A percentile compares a stretch with the other conserved stretches of the same genome.
Conservation (phyloP, 192 early-diverging fungal genomes). For the Fimicolochytrium jonesii region DNA sequence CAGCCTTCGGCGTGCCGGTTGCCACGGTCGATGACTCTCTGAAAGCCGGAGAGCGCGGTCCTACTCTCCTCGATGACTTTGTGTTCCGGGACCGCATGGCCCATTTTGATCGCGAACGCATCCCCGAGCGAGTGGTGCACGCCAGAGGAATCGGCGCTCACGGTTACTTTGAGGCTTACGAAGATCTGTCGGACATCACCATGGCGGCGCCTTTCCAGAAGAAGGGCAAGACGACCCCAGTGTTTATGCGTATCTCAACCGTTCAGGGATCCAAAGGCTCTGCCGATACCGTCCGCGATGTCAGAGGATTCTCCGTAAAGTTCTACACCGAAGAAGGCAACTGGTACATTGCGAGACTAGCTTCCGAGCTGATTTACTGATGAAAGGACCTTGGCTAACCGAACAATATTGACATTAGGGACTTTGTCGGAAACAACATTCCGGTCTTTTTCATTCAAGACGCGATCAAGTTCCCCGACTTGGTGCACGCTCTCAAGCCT, state of each 20-base stretch:
- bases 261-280: conserved; percentile 66
- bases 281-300: conserved; percentile 74
- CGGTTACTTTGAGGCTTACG: conserved; percentile 71
- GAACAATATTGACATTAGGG: too few relatives aligned
- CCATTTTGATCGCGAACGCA: conserved; percentile 63
- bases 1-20: conserved; percentile 3
- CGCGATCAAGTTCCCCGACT: conserved; percentile 54
- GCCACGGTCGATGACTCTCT: conserved; percentile 14
- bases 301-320: conserved; percentile 78
- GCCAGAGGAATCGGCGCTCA: conserved; percentile 82
- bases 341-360: too few relatives aligned
- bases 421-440: conserved; percentile 85
- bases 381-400: too few relatives aligned
- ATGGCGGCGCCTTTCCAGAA: conserved; percentile 68
- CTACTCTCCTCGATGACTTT: conserved; percentile 63
- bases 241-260: conserved; percentile 78
- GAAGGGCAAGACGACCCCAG: conserved; percentile 72
- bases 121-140: conserved; percentile 67
- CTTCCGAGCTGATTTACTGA: too few relatives aligned
- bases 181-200: conserved; percentile 46
- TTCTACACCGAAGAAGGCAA: conserved; percentile 81
- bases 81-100: conserved; percentile 73
- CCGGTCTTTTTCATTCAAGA: conserved; percentile 77
- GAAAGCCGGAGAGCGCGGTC: conserved; percentile 20
- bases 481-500: conserved; percentile 82